Conservation (phyloP, 768 basidiomycete species). For the Rhizopogon vesiculosus region DNA sequence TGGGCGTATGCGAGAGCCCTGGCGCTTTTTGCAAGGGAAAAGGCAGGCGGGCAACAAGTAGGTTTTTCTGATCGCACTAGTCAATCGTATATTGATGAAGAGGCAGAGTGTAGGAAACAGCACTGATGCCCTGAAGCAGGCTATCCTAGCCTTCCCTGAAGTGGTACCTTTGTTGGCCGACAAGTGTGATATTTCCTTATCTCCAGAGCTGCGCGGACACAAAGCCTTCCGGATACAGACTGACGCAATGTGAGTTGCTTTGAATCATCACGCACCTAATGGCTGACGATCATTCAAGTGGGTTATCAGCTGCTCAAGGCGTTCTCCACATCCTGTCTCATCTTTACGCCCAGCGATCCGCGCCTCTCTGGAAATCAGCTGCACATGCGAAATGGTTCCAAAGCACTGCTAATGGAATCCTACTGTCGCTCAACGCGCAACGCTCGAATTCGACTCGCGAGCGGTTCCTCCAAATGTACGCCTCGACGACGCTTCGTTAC, state of each 20-base stretch:
- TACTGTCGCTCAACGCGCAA: conserved; percentile 25
- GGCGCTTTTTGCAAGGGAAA: conserved; percentile 51
- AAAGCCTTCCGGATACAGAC: conserved; percentile 66
- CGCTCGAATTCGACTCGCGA: conserved; percentile 26
- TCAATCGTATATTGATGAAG: background rate
- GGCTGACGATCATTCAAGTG: conserved; percentile 23
- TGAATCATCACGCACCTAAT: background rate
- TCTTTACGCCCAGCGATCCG: conserved; percentile 80
- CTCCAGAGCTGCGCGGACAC: conserved; percentile 53
- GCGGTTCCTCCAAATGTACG: conserved; percentile 34
- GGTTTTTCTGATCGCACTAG: background rate
- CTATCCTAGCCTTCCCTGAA: conserved; percentile 74
- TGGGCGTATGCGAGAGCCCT: conserved; percentile 72
- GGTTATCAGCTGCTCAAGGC: conserved; percentile 32
- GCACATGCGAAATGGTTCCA: conserved; percentile 63
- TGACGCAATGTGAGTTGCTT: conserved; percentile 49
- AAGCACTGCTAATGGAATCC: conserved; percentile 40
- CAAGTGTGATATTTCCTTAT: conserved; percentile 69
- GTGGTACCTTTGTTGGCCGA: conserved; percentile 81
- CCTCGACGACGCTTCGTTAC: conserved; percentile 34
- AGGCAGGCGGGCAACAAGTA: conserved; percentile 36
- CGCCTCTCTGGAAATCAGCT: conserved; percentile 78
- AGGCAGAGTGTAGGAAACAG: conserved; percentile 28
- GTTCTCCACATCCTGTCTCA: conserved; percentile 80
- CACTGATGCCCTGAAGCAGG: conserved; percentile 65